Percentiles rank a stretch among this genome's conserved stretches.
Conservation (phyloP, 2,329 filamentous ascomycete genomes). For the Byssothecium circinans region DNA sequence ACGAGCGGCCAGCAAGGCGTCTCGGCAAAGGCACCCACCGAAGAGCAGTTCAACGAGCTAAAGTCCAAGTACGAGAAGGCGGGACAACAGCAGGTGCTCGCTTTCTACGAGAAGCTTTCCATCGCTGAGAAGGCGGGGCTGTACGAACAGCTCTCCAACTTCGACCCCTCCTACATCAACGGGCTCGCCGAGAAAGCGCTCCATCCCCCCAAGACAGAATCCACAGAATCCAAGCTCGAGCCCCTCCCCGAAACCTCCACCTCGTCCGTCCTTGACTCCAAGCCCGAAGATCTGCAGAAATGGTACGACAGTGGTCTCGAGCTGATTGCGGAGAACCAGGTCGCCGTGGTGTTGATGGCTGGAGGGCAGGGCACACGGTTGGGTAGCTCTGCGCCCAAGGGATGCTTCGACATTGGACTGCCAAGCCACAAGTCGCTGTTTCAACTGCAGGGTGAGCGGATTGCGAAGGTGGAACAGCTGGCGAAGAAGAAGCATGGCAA, state of each 20-base stretch:
- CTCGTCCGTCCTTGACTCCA: conserved; percentile 89
- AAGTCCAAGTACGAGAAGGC: conserved; percentile 73
- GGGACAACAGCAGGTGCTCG: conserved; percentile 79
- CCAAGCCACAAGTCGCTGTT: conserved; percentile 93
- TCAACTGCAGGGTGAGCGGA: conserved; percentile 95
- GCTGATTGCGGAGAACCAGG: conserved; percentile 68
- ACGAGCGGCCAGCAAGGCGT: conserved; percentile 34
- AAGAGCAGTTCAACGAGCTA: conserved; percentile 68
- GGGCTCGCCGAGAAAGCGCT: conserved; percentile 80
- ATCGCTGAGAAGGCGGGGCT: conserved; percentile 73
- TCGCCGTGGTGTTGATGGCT: conserved; percentile 91
- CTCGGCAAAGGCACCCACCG: conserved; percentile 57
- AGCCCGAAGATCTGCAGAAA: conserved; percentile 71
- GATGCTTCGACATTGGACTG: conserved; percentile 94
- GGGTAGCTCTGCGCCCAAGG: conserved; percentile 93
- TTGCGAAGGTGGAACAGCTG: conserved; percentile 80
- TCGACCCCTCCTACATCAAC: conserved; percentile 87
- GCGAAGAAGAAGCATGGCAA: conserved; percentile 70
- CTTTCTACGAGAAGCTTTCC: conserved; percentile 81
- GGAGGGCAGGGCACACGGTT: conserved; percentile 94
- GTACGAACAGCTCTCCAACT: conserved; percentile 76
- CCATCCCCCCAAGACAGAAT: conserved; percentile 67
- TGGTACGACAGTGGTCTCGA: conserved; percentile 78
- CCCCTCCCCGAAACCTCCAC: conserved; percentile 84
- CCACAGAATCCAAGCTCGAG: conserved; percentile 65